phyloP scores from a whole-genome alignment of 2,329 filamentous ascomycete species.

The Pseudocercospora pini-densiflorae region DNA sequence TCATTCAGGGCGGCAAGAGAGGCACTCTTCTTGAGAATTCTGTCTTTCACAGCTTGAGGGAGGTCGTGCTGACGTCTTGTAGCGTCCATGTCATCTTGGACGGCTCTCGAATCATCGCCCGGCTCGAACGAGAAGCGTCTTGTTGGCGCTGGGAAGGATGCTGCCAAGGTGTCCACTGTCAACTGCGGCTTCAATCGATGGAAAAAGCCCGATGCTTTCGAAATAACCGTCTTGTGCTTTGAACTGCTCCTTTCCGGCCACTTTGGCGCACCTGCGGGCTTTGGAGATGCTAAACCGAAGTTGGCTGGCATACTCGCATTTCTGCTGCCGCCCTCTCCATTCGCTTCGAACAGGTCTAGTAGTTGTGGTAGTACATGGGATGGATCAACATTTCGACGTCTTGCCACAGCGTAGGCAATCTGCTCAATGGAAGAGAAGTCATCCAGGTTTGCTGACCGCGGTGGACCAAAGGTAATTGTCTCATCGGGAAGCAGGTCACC shows the following conservation, averaged over 20 bases:
- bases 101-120: constrained; percentile 43
- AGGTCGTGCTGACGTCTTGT: constrained; percentile 16
- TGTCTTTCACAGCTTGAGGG: constrained; percentile 13
- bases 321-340: neutral
- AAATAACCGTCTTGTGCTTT: constrained; percentile 31
- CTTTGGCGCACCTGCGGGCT: constrained; percentile 13
- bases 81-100: neutral
- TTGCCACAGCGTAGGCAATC: constrained; percentile 42
- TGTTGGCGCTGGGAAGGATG: constrained; percentile 1
- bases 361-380: constrained; percentile 41
- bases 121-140: constrained; percentile 51
- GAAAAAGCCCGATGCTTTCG: constrained; percentile 39
- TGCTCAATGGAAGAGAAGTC: constrained; percentile 41
- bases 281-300: constrained; percentile 1
- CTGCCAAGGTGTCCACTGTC: constrained; percentile 23
- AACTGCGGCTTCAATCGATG: constrained; percentile 36
- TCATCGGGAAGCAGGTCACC: constrained; percentile 42
- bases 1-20: constrained; percentile 28
- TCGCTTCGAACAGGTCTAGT: constrained; percentile 37
- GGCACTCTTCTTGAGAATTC: constrained; percentile 33
- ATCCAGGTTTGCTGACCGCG: neutral
- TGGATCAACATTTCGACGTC: constrained; percentile 41
- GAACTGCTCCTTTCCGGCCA: constrained; percentile 8
- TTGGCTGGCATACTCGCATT: constrained; percentile 9
- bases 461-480: constrained; percentile 9